phyloP scores from a whole-genome alignment of 2,329 filamentous ascomycete genomes.

The Alternaria hordeiaustralica region DNA sequence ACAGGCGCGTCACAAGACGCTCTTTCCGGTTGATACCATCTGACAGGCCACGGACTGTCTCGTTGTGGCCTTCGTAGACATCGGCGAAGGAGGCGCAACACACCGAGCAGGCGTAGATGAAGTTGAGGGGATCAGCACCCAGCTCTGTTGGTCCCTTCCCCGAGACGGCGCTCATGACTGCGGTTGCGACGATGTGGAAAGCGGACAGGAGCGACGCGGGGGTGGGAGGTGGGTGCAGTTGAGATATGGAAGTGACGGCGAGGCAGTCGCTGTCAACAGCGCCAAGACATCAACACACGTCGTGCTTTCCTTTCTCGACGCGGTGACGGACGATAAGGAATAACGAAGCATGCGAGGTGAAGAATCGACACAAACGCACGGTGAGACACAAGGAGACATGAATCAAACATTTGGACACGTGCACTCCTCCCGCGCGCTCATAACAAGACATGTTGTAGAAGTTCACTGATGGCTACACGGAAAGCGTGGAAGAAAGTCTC shows the following conservation, averaged over 20 bases:
- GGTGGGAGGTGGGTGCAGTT: conserved; percentile 3
- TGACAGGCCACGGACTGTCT: conserved; percentile 47
- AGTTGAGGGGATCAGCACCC: conserved; percentile 48
- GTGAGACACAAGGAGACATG: not conserved
- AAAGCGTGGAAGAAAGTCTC: conserved; percentile 19
- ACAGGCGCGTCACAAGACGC: conserved; percentile 53
- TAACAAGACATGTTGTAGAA: not conserved
- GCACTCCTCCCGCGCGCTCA: not conserved
- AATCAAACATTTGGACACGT: not conserved
- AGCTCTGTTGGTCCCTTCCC: conserved; percentile 20
- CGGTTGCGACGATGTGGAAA: not conserved
- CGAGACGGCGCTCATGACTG: conserved; percentile 19
- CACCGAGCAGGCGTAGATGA: conserved; percentile 58
- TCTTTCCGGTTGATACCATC: conserved; percentile 46
- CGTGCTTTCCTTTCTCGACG: conserved; percentile 10
- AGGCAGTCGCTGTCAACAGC: conserved; percentile 21
- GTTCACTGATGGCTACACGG: not conserved
- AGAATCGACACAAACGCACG: not conserved
- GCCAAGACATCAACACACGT: conserved; percentile 23
- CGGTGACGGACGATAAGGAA: not conserved
- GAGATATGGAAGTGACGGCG: not conserved
- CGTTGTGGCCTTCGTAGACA: conserved; percentile 50
- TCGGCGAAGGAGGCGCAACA: conserved; percentile 56
- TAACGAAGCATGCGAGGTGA: not conserved
- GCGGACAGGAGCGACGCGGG: not conserved